Conservation (phyloP, 768 basidiomycete genomes). For the Scleroderma bovista region DNA sequence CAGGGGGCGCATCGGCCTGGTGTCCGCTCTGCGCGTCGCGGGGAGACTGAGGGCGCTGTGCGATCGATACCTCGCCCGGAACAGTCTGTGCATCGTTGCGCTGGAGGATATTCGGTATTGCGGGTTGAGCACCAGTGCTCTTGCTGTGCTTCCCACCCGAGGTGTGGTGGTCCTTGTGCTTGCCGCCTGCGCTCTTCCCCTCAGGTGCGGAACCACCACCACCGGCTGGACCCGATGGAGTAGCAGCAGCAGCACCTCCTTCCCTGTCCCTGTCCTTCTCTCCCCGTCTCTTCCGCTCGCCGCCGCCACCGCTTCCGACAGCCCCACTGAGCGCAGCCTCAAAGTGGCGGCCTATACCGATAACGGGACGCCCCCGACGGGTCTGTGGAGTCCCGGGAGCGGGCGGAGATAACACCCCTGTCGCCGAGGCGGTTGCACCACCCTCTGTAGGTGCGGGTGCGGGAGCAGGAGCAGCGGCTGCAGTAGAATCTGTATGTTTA, state of each 20-base stretch:
- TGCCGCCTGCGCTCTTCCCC: neutral
- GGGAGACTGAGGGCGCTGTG: neutral
- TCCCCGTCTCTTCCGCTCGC: constrained; percentile 30
- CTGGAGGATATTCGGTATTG: constrained; percentile 20
- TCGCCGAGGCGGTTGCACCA: neutral
- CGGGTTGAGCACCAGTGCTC: neutral
- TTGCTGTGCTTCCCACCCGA: constrained; percentile 9
- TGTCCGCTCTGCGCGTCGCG: constrained; percentile 7
- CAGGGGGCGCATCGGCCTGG: neutral
- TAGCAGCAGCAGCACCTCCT: neutral
- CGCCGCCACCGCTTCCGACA: constrained; percentile 16
- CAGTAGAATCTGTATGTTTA: neutral
- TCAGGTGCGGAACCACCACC: neutral
- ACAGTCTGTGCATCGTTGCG: constrained; percentile 15
- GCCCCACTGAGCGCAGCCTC: constrained; percentile 67
- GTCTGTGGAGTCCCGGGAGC: constrained; percentile 13
- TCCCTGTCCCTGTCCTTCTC: constrained; percentile 27
- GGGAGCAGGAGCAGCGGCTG: neutral
- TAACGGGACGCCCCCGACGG: constrained; percentile 49
- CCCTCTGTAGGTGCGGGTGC: neutral
- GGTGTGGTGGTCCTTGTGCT: neutral
- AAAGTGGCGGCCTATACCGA: constrained; percentile 64
- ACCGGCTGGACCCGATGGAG: neutral
- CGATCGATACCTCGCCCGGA: constrained; percentile 3
- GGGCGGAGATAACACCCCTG: constrained; percentile 10